These are phyloP conservation scores for Suhomyces maxii DNA, from an alignment of 1,139 yeast genomes.

Conservation along the genomic window DNA sequence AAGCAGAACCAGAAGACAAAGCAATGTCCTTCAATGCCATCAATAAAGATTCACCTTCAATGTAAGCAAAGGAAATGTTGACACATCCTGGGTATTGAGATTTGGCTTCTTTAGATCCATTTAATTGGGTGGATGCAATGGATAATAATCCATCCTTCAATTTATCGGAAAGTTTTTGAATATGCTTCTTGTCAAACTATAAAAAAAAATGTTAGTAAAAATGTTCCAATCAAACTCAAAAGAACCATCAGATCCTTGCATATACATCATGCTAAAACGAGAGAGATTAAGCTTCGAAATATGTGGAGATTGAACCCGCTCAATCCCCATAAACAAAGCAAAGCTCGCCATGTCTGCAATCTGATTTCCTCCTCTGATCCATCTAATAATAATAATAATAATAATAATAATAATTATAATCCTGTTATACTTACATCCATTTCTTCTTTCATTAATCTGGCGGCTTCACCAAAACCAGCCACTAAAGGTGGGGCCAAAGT, in stretches of 20 bases:
- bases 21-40: conserved; percentile 99
- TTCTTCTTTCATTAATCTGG: conserved; percentile 76
- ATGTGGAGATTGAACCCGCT: background rate
- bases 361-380: conserved; percentile 8
- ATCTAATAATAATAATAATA: background rate
- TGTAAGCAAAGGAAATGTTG: conserved; percentile 92
- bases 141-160: conserved; percentile 71
- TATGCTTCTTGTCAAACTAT: conserved; percentile 67
- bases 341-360: background rate
- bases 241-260: conserved; percentile 25
- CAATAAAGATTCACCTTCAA: conserved; percentile 94
- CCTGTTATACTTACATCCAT: conserved; percentile 38
- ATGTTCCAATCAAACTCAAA: background rate
- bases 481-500: conserved; percentile 95
- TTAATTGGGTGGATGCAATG: conserved; percentile 84
- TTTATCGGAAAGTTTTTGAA: conserved; percentile 67
- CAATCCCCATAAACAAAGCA: background rate
- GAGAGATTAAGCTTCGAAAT: conserved; percentile 6
- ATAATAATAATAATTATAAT: background rate
- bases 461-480: conserved; percentile 97
- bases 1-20: conserved; percentile 95
- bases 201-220: conserved; percentile 21
- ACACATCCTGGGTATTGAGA: conserved; percentile 86
- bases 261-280: conserved; percentile 9
- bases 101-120: conserved; percentile 73